These are phyloP conservation scores for Baorangia bicolor DNA, from an alignment of 768 basidiomycete species.

Conservation along the genomic window DNA sequence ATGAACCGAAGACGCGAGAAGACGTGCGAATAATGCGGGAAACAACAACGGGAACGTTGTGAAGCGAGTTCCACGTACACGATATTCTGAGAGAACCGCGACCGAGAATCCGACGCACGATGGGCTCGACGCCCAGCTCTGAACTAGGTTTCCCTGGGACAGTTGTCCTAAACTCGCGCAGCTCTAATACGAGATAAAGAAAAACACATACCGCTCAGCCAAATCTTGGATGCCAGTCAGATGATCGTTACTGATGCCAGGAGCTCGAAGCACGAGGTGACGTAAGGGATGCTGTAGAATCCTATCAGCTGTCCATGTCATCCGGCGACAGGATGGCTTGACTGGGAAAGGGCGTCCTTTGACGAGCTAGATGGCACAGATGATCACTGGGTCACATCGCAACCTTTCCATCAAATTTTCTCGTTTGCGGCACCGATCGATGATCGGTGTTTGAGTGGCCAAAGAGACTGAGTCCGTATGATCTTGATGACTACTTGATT, in stretches of 20 bases:
- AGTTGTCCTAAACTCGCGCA: neutral
- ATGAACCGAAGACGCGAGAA: neutral
- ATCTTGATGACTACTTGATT: conserved; percentile 1
- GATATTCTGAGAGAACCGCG: neutral
- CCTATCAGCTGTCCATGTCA: neutral
- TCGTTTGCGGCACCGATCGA: conserved; percentile 4
- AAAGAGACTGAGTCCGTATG: neutral
- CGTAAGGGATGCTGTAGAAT: conserved; percentile 4
- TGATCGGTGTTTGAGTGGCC: conserved; percentile 2
- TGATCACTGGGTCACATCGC: neutral
- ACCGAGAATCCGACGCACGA: neutral
- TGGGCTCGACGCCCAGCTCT: neutral
- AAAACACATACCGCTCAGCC: neutral
- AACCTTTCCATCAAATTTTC: neutral
- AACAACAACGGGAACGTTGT: neutral
- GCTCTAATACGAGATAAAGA: no score
- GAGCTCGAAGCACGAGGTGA: neutral
- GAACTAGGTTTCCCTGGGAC: no score
- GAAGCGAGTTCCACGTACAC: neutral
- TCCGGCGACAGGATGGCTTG: conserved; percentile 10
- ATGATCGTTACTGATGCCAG: neutral
- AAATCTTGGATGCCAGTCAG: neutral
- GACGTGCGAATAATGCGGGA: conserved; percentile 1
- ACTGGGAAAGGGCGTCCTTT: neutral
- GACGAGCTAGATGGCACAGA: conserved; percentile 1